A percentile compares a stretch with the other conserved stretches of the same genome.
Conservation (phyloP, 2,329 filamentous ascomycete genomes). For the Colletotrichum coccodes region DNA sequence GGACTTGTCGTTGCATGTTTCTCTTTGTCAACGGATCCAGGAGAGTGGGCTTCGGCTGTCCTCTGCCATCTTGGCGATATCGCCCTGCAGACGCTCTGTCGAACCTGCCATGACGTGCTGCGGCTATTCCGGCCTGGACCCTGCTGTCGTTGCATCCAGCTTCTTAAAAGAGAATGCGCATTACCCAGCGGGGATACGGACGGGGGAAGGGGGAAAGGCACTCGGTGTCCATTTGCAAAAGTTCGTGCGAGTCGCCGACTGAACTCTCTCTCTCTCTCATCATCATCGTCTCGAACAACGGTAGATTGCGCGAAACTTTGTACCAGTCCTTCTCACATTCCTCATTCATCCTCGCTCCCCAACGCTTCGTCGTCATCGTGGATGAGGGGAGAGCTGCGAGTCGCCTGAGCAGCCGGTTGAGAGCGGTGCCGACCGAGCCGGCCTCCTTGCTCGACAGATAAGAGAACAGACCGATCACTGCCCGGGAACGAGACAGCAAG, state of each 20-base stretch:
- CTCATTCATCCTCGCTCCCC: slow-evolving; percentile 31
- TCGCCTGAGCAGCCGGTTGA: not conserved
- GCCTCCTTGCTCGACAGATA: slow-evolving; percentile 19
- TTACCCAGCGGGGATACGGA: not conserved
- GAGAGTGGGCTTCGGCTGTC: slow-evolving; percentile 9
- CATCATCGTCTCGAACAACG: not conserved
- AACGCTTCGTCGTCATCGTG: not conserved
- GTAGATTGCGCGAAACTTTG: not conserved
- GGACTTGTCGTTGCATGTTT: not conserved
- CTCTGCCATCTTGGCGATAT: slow-evolving; percentile 24
- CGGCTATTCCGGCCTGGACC: slow-evolving; percentile 3
- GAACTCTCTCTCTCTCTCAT: not conserved
- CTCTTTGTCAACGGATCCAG: slow-evolving; percentile 18
- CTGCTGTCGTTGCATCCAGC: slow-evolving; percentile 5
- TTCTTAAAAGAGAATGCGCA: not conserved
- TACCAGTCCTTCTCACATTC: slow-evolving; percentile 6
- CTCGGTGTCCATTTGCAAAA: slow-evolving; percentile 15
- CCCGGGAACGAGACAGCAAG: not conserved
- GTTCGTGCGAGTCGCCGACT: not conserved
- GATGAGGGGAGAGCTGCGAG: not conserved
- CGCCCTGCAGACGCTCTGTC: not conserved
- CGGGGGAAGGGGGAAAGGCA: not conserved
- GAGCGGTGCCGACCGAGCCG: slow-evolving; percentile 27
- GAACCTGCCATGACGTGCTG: slow-evolving; percentile 26
- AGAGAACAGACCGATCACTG: not conserved